These are phyloP conservation scores for Salvia sclarea DNA, from an alignment of 305 asterid species.

Conservation along the genomic window DNA sequence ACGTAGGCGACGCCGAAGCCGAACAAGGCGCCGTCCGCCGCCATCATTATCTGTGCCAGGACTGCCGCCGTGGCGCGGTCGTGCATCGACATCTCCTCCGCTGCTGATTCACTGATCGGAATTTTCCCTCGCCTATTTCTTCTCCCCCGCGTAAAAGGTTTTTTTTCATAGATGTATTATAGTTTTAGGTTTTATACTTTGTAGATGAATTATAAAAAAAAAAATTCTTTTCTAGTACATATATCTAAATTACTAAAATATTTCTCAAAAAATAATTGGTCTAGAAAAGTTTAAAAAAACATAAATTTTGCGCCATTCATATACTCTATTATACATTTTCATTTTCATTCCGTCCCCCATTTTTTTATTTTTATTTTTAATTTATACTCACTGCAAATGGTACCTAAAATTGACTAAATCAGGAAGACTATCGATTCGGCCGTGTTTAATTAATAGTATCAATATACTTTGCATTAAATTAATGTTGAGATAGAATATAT, in stretches of 20 bases:
- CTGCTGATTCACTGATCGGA: not conserved
- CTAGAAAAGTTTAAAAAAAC: too few species aligned
- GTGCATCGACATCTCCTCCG: slow-evolving; percentile 58
- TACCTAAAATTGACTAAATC: not conserved
- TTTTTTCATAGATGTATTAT: not conserved
- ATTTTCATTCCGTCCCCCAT: too few species aligned
- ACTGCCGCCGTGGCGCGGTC: slow-evolving; percentile 73
- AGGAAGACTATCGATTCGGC: not conserved
- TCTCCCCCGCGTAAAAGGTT: slow-evolving; percentile 27
- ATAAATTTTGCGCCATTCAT: too few species aligned
- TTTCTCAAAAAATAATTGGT: too few species aligned
- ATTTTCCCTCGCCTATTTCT: slow-evolving; percentile 8
- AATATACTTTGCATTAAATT: too few species aligned
- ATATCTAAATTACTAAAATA: too few species aligned
- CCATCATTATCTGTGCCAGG: slow-evolving; percentile 51
- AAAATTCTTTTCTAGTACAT: too few species aligned
- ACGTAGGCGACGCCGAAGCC: slow-evolving; percentile 75
- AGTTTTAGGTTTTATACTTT: too few species aligned
- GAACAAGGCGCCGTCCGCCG: slow-evolving; percentile 76
- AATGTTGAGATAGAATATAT: too few species aligned
- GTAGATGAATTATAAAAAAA: too few species aligned
- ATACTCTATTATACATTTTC: too few species aligned
- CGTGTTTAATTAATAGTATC: not conserved
- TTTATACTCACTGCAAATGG: not conserved
- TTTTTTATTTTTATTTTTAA: too few species aligned